These are phyloP conservation scores for Xylaria sp. DNA, from an alignment of 2,329 filamentous ascomycete genomes.

Conservation along the genomic window DNA sequence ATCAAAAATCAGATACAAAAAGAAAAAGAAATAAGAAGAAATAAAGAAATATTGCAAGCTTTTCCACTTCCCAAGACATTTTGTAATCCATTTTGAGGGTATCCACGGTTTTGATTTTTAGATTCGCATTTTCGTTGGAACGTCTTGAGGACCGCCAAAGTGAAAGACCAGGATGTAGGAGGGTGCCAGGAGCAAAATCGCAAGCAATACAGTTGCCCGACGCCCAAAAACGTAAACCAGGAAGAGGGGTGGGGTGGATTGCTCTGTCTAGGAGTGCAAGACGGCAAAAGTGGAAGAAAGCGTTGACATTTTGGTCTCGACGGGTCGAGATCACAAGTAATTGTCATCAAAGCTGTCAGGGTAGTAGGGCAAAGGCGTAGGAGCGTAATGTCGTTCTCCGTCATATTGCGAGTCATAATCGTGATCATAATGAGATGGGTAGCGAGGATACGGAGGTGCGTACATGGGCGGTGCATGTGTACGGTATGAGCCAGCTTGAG, in stretches of 20 bases:
- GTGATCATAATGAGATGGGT: slow-evolving; percentile 18
- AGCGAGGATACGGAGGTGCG: slow-evolving; percentile 18
- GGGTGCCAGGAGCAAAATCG: slow-evolving; percentile 4
- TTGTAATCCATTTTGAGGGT: slow-evolving; percentile 24
- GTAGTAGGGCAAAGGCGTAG: slow-evolving; percentile 1
- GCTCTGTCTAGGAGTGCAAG: not conserved
- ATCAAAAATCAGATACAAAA: slow-evolving; percentile 23
- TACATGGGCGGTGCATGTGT: slow-evolving; percentile 20
- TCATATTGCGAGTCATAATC: slow-evolving; percentile 12
- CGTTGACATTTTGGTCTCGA: not conserved
- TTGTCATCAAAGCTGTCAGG: slow-evolving; percentile 4
- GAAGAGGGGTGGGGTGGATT: not conserved
- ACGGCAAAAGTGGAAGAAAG: not conserved
- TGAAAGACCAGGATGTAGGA: slow-evolving; percentile 3
- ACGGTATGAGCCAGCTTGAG: slow-evolving; percentile 53
- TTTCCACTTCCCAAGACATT: slow-evolving; percentile 8
- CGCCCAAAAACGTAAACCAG: slow-evolving; percentile 18
- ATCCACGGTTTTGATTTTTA: slow-evolving; percentile 20
- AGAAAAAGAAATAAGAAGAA: no score
- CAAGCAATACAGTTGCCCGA: slow-evolving; percentile 19
- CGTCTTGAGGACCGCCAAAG: slow-evolving; percentile 5
- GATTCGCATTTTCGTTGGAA: slow-evolving; percentile 9
- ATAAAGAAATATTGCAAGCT: slow-evolving; percentile 14
- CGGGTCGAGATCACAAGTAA: not conserved
- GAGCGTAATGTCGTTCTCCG: not conserved